Evolutionary conservation across 352 stramenopile genomes (phyloP).

Genomic region (Globisporangium alternatum): DNA sequence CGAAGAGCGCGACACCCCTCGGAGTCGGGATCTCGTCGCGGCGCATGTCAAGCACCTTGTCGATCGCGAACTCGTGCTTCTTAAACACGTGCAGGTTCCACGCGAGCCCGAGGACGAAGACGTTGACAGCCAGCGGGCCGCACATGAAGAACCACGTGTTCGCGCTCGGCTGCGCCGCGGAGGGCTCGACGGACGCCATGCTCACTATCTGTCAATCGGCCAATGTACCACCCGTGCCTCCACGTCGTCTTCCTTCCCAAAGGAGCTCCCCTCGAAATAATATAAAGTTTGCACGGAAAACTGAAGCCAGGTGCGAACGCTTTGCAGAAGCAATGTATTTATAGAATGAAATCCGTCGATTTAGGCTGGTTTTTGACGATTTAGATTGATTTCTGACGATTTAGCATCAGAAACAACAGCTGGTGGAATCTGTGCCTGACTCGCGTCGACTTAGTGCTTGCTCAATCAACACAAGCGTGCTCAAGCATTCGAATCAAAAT

Average conservation of each 20-base stretch:
- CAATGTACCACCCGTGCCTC: background rate
- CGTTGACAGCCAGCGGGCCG: conserved; percentile 63
- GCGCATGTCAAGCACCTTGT: conserved; percentile 70
- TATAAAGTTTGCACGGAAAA: background rate
- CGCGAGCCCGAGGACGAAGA: conserved; percentile 63
- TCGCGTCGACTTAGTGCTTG: conserved; percentile 3
- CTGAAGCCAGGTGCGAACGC: background rate
- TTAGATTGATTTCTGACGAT: background rate
- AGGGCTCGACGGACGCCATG: conserved; percentile 14
- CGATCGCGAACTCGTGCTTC: conserved; percentile 49
- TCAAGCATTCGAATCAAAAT: background rate
- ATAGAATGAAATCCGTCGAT: background rate
- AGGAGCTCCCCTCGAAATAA: conserved; percentile 1
- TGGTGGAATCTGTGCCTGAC: background rate
- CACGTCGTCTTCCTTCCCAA: conserved; percentile 1
- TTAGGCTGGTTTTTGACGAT: too few relatives aligned
- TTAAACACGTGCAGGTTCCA: conserved; percentile 64
- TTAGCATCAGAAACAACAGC: background rate
- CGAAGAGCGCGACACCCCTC: conserved; percentile 40
- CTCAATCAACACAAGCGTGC: background rate
- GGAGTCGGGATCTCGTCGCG: conserved; percentile 55
- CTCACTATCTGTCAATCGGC: background rate
- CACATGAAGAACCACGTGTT: conserved; percentile 83
- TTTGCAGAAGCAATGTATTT: background rate
- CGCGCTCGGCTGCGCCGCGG: conserved; percentile 16